phyloP scores from a whole-genome alignment of 2,329 filamentous ascomycete genomes.

The Aspergillus versicolor region DNA sequence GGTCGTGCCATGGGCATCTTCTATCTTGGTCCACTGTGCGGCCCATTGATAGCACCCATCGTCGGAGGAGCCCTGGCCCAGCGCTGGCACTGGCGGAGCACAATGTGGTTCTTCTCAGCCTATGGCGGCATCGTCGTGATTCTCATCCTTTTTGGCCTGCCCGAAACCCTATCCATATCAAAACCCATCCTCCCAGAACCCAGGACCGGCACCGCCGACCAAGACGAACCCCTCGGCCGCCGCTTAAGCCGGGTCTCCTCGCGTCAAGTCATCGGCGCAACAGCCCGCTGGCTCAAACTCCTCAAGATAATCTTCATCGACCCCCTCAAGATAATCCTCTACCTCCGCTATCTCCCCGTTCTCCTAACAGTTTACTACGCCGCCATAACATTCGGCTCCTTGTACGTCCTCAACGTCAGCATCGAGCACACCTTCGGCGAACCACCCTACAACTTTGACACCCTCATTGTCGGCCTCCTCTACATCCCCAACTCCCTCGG shows the following conservation, averaged over 20 bases:
- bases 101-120: conserved; percentile 73
- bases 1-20: conserved; percentile 81
- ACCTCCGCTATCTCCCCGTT: conserved; percentile 73
- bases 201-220: conserved; percentile 9
- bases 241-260: conserved; percentile 57
- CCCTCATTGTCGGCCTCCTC: conserved; percentile 69
- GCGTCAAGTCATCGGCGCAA: conserved; percentile 59
- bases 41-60: conserved; percentile 73
- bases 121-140: conserved; percentile 57
- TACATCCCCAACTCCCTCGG: conserved; percentile 76
- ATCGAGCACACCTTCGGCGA: conserved; percentile 68
- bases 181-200: conserved; percentile 32
- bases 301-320: conserved; percentile 67
- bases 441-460: conserved; percentile 66
- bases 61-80: conserved; percentile 72
- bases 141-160: conserved; percentile 45
- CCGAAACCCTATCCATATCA: conserved; percentile 40
- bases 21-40: conserved; percentile 74
- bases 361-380: conserved; percentile 72
- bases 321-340: conserved; percentile 68
- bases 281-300: conserved; percentile 54
- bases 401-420: conserved; percentile 77
- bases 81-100: conserved; percentile 70
- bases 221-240: conserved; percentile 24
- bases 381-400: conserved; percentile 69